Evolutionary conservation across 2,329 filamentous ascomycete genomes (phyloP).

Genomic region (Fusarium xylarioides): DNA sequence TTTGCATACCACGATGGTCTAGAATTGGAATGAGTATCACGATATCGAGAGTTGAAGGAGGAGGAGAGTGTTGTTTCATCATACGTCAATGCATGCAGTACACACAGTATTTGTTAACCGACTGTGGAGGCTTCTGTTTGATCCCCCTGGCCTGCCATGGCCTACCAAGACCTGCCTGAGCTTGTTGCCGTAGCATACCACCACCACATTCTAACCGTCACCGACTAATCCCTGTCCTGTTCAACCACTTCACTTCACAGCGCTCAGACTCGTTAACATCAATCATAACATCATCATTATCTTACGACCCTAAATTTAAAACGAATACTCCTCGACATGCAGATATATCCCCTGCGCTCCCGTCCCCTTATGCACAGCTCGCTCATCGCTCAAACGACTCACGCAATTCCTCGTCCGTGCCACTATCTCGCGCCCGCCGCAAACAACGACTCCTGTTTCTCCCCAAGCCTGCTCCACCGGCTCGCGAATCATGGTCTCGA

Average conservation of each 20-base stretch:
- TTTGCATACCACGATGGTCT: slow-evolving; percentile 29
- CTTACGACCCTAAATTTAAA: slow-evolving; percentile 46
- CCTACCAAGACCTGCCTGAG: background rate
- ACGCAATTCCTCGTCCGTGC: slow-evolving; percentile 64
- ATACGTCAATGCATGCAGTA: background rate
- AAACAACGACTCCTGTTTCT: slow-evolving; percentile 69
- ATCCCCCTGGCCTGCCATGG: background rate
- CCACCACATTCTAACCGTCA: background rate
- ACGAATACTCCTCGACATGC: slow-evolving; percentile 68
- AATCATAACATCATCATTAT: background rate
- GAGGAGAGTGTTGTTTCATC: background rate
- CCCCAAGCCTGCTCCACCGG: slow-evolving; percentile 67
- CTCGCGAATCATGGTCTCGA: slow-evolving; percentile 60
- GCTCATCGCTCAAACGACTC: slow-evolving; percentile 65
- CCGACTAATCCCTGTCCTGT: slow-evolving; percentile 6
- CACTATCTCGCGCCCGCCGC: slow-evolving; percentile 65
- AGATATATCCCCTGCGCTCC: slow-evolving; percentile 70
- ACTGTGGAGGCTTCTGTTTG: background rate
- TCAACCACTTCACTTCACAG: background rate
- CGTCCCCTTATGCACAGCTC: slow-evolving; percentile 71
- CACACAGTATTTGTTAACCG: background rate
- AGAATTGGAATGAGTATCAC: background rate
- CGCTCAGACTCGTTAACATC: background rate
- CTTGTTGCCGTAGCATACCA: background rate
- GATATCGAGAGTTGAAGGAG: background rate